Evolutionary conservation across 164 flowering plant genomes (phyloP).

Genomic region (Dillenia suffruticosa): DNA sequence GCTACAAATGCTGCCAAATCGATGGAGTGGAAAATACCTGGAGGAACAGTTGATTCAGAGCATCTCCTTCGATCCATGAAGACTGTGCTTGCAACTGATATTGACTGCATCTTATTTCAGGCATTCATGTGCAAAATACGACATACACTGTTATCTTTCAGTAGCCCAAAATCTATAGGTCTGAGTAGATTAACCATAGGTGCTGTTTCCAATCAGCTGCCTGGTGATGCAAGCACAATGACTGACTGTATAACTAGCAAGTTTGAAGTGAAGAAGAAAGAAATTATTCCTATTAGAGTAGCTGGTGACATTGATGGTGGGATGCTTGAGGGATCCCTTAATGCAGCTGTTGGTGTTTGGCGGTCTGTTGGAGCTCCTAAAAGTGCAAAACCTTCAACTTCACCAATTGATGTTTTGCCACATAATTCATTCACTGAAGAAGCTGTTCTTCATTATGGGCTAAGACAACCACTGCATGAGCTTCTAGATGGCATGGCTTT

Average conservation of each 20-base stretch:
- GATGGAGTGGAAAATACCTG: slow-evolving; percentile 35
- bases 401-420: slow-evolving; percentile 50
- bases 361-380: slow-evolving; percentile 85
- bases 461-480: slow-evolving; percentile 83
- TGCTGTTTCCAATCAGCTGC: slow-evolving; percentile 36
- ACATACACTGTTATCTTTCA: slow-evolving; percentile 52
- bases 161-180: slow-evolving; percentile 26
- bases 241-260: slow-evolving; percentile 43
- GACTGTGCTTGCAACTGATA: slow-evolving; percentile 73
- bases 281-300: slow-evolving; percentile 70
- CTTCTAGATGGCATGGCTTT: slow-evolving; percentile 86
- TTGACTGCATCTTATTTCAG: slow-evolving; percentile 79
- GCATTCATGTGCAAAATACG: slow-evolving; percentile 87
- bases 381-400: slow-evolving; percentile 49
- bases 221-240: slow-evolving; percentile 45
- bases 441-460: slow-evolving; percentile 50
- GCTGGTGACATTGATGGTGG: slow-evolving; percentile 83
- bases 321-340: slow-evolving; percentile 61
- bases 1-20: slow-evolving; percentile 42
- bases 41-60: slow-evolving; percentile 29
- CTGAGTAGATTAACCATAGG: slow-evolving; percentile 31
- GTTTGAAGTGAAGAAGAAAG: slow-evolving; percentile 71
- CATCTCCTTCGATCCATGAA: slow-evolving; percentile 37
- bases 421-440: slow-evolving; percentile 67
- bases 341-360: slow-evolving; percentile 95